Evolutionary conservation across 352 stramenopile genomes (phyloP), one percentile per base, ranked within the genome.

Genomic region (Thalassiosira hispida): DNA sequence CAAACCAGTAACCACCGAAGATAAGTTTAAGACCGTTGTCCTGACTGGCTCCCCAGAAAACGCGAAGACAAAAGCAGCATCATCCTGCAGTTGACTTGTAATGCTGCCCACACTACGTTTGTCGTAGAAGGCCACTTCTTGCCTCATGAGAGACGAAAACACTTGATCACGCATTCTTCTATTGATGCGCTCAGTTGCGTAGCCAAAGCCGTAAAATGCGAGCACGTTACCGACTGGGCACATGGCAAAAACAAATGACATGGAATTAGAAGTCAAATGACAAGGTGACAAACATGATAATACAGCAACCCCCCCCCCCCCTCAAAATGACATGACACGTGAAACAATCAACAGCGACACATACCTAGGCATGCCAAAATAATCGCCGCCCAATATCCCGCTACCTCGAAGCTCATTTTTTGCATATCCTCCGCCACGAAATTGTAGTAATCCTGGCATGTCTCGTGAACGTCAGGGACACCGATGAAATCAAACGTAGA

Each of bases 41-140:
- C 84, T 62, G 27, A 92, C 77, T 46, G 89, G 89, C 35, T 90
- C 78, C 2, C 83, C 81, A 52, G 73, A 85, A 52, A 94, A 94
- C 1, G 81, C 53, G 59, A 89, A 79, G 55, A 93, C 77, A 20
- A 85, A 62, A 1, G 87, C 77, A 20, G 78, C 83, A 82, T 94
- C 89, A 42, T 91, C 83, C 61, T 85, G 62, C 7, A 94, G 55
- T 53, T 88, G 72, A 53, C 79, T 80, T 14, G 89, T 91, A 29
- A 91, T 85, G 23, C 60, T 84, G 6, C 78, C 81, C 29, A 92
- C 79, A 64, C 35, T 84, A 11, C 73, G 66, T 12, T 78, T 83
- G 53, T 94, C 89, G 70, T 90, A 92, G 55, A 83, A 94, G 0
- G 80, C 78, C 35, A 89, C 71, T 56, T 94, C 89, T 68, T 91